Percentiles rank a stretch among this genome's conserved stretches.
Evolutionary conservation across 495 filamentous ascomycete species (phyloP).

Genomic region (Podospora conica): DNA sequence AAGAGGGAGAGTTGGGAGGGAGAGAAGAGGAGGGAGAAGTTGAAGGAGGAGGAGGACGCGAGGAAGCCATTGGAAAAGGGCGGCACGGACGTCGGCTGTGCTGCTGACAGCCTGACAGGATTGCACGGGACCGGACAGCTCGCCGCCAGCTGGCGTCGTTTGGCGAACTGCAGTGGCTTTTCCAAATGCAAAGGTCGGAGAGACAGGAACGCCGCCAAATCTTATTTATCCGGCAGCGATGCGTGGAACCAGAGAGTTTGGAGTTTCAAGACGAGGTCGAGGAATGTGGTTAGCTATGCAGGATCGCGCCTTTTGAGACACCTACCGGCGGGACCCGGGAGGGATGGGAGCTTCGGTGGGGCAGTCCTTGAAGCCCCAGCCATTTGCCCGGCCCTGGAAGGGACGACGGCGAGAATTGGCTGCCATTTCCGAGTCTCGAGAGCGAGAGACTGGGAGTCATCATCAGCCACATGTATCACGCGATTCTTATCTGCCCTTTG

Average conservation of each 20-base stretch:
- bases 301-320: neutral
- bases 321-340: neutral
- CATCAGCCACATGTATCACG: neutral
- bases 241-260: conserved; percentile 1
- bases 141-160: neutral
- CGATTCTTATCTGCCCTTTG: neutral
- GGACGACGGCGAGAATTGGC: neutral
- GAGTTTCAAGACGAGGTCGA: conserved; percentile 7
- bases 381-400: neutral
- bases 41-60: conserved; percentile 6
- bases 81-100: neutral
- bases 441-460: neutral
- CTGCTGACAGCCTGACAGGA: conserved; percentile 1
- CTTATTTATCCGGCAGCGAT: conserved; percentile 9
- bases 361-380: neutral
- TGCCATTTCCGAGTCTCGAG: too few species aligned
- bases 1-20: conserved; percentile 7
- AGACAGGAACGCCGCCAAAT: conserved; percentile 6
- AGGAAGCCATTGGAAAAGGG: conserved; percentile 1
- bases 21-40: conserved; percentile 6
- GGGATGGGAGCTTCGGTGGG: neutral
- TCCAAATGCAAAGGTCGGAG: neutral
- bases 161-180: neutral
- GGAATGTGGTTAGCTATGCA: neutral
- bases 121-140: neutral